These are phyloP conservation scores for Lactarius tabidus DNA, from an alignment of 768 basidiomycete species.

Conservation along the genomic window DNA sequence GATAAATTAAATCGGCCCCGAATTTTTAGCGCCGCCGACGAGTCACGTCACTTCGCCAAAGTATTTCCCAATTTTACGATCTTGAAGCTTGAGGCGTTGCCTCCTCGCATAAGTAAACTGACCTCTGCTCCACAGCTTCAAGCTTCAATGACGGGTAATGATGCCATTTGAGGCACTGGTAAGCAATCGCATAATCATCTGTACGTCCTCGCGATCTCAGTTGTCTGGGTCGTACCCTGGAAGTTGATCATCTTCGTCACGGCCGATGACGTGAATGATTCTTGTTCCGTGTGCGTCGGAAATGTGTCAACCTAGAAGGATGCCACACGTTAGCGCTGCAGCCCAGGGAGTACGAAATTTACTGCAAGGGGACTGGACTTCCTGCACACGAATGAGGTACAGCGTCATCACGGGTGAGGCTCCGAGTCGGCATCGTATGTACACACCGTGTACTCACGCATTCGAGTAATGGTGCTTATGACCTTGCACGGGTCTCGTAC, in stretches of 20 bases:
- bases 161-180: not conserved
- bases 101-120: not conserved
- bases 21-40: not conserved
- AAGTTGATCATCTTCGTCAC: not conserved
- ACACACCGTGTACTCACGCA: not conserved
- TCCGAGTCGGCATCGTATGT: not conserved
- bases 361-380: not conserved
- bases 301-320: not conserved
- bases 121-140: not conserved
- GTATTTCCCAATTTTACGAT: not conserved
- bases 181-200: not conserved
- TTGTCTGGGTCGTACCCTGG: not conserved
- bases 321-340: not conserved
- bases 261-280: not conserved
- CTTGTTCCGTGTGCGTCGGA: conserved; percentile 14
- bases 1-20: not conserved
- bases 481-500: not conserved
- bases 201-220: not conserved
- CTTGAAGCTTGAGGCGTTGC: not conserved
- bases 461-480: not conserved
- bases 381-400: not conserved
- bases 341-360: not conserved
- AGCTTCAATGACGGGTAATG: not conserved
- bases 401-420: not conserved
- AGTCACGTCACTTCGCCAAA: not conserved